Percentiles rank a stretch among this genome's conserved stretches.
phyloP scores from a whole-genome alignment of 1,284 basidiomycete species.

The Exsudoporus floridanus region DNA sequence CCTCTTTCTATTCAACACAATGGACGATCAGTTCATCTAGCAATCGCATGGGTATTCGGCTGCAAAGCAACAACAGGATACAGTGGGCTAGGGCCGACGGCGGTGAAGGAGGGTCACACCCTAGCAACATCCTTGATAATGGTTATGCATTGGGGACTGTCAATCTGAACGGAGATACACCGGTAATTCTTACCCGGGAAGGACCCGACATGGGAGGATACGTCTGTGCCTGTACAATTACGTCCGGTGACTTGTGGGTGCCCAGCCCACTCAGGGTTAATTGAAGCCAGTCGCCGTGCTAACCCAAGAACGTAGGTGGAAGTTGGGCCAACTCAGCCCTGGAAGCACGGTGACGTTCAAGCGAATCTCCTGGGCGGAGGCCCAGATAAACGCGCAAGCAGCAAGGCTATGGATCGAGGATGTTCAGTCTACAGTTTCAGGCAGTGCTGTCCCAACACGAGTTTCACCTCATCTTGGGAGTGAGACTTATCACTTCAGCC shows the following conservation, averaged over 20 bases:
- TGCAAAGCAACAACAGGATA: constrained; percentile 44
- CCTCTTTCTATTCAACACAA: constrained; percentile 46
- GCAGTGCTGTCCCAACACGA: neutral
- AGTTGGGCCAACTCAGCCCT: constrained; percentile 59
- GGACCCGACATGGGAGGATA: constrained; percentile 69
- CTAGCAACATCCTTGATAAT: constrained; percentile 70
- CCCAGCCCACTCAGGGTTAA: neutral
- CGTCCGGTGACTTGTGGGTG: constrained; percentile 50
- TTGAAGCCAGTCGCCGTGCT: neutral
- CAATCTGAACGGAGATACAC: constrained; percentile 72
- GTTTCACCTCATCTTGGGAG: neutral
- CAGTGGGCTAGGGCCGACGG: constrained; percentile 61
- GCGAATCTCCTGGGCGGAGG: constrained; percentile 45
- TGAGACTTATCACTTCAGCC: neutral
- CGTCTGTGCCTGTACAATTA: constrained; percentile 54
- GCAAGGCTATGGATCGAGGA: constrained; percentile 36
- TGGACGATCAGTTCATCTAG: constrained; percentile 59
- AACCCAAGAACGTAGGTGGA: constrained; percentile 48
- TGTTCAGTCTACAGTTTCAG: constrained; percentile 16
- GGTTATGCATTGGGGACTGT: constrained; percentile 62
- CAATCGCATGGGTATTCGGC: constrained; percentile 60
- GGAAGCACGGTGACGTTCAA: constrained; percentile 52
- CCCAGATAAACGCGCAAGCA: constrained; percentile 31
- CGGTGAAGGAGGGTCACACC: constrained; percentile 72
- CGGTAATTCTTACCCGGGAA: constrained; percentile 64